Conservation (phyloP, 495 filamentous ascomycete genomes). For the Oleoguttula mirabilis region DNA sequence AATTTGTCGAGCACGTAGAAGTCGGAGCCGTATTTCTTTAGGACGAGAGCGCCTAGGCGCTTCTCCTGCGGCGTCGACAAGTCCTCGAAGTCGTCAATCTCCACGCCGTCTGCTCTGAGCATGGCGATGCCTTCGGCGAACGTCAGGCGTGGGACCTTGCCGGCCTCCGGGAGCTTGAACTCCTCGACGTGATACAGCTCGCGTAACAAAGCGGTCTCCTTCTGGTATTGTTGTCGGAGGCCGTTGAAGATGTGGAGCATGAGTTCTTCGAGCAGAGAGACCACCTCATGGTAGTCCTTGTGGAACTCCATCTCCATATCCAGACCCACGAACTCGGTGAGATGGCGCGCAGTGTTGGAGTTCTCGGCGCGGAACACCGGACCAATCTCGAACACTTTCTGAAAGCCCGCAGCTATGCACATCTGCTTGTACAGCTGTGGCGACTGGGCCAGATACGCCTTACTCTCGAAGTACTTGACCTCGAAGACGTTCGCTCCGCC, state of each 20-base stretch:
- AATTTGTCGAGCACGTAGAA: constrained; percentile 91
- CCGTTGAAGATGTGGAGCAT: constrained; percentile 38
- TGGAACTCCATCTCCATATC: constrained; percentile 38
- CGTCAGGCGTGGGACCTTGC: constrained; percentile 68
- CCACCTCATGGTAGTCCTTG: constrained; percentile 37
- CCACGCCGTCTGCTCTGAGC: constrained; percentile 65
- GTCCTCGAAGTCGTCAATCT: constrained; percentile 59
- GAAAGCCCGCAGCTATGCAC: constrained; percentile 32
- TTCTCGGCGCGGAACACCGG: constrained; percentile 38
- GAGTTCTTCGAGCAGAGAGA: constrained; percentile 32
- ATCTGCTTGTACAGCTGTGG: constrained; percentile 39
- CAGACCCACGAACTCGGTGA: constrained; percentile 37
- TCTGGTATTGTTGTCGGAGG: constrained; percentile 26
- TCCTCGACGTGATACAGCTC: constrained; percentile 32
- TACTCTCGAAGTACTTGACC: constrained; percentile 32
- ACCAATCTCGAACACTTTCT: constrained; percentile 34
- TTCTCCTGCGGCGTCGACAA: constrained; percentile 79
- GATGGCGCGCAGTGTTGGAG: constrained; percentile 34
- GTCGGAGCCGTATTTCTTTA: constrained; percentile 74
- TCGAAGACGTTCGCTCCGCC: constrained; percentile 36
- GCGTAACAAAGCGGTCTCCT: constrained; percentile 34
- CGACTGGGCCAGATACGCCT: constrained; percentile 34
- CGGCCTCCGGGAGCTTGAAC: constrained; percentile 43
- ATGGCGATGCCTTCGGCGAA: constrained; percentile 78
- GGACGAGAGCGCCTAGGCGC: constrained; percentile 72